phyloP scores from a whole-genome alignment of 2,329 filamentous ascomycete species.

The Fusarium sororula region DNA sequence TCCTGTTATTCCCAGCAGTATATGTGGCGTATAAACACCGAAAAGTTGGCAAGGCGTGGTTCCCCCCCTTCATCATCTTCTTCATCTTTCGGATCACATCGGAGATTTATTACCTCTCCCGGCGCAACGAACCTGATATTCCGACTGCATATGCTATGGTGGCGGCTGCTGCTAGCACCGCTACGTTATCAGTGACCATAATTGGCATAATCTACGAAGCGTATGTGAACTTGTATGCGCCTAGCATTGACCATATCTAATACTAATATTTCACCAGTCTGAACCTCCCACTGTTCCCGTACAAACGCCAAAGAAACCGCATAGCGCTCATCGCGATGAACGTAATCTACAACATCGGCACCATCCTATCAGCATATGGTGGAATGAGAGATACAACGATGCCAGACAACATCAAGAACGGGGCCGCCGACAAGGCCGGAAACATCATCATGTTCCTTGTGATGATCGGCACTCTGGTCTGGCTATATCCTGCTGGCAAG shows the following conservation, averaged over 20 bases:
- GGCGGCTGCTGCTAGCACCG: neutral
- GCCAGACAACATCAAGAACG: neutral
- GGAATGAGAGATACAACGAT: neutral
- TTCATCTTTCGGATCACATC: neutral
- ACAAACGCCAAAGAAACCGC: neutral
- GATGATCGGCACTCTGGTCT: neutral
- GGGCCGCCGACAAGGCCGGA: neutral
- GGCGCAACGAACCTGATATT: neutral
- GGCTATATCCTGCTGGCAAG: neutral
- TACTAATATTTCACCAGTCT: neutral
- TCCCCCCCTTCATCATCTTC: neutral
- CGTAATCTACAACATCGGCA: neutral
- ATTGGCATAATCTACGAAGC: neutral
- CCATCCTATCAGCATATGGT: neutral
- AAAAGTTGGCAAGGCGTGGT: neutral
- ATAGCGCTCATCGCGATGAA: neutral
- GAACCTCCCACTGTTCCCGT: neutral
- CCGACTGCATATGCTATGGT: neutral
- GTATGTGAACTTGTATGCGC: neutral
- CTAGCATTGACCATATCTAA: fast-evolving
- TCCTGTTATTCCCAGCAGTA: neutral
- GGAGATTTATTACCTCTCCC: neutral
- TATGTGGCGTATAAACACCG: neutral
- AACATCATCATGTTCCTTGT: neutral
- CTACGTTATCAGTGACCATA: neutral